Conservation (phyloP, 495 filamentous ascomycete species). For the Penicillium desertorum region DNA sequence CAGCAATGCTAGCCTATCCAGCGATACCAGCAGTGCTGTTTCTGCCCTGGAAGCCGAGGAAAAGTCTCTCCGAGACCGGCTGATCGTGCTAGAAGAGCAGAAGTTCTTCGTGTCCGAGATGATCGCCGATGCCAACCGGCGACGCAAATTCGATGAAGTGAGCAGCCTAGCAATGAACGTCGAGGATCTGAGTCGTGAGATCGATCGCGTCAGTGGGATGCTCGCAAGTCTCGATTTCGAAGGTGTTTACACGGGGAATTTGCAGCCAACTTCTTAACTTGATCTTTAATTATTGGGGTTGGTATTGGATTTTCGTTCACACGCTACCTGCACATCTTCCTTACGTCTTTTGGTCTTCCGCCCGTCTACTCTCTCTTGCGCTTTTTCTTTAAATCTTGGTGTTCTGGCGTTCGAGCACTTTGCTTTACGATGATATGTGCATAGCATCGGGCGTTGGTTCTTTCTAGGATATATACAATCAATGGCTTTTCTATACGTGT, state of each 20-base stretch:
- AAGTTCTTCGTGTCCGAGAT: constrained; percentile 87
- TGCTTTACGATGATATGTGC: constrained; percentile 25
- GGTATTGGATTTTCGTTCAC: constrained; percentile 1
- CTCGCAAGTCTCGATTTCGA: constrained; percentile 52
- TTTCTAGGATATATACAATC: constrained; percentile 13
- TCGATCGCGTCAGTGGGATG: constrained; percentile 62
- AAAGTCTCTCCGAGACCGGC: constrained; percentile 74
- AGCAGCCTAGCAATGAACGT: constrained; percentile 74
- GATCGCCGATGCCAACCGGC: constrained; percentile 76
- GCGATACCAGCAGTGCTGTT: constrained; percentile 62
- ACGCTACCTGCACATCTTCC: neutral
- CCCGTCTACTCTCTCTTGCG: neutral
- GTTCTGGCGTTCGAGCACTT: constrained; percentile 20
- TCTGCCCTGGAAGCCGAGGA: constrained; percentile 81
- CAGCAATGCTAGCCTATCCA: constrained; percentile 54
- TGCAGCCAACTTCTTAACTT: constrained; percentile 22
- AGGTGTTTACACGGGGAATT: constrained; percentile 45
- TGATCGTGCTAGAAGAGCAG: constrained; percentile 94
- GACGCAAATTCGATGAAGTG: constrained; percentile 88
- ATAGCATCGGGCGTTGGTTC: constrained; percentile 33
- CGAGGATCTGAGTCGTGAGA: constrained; percentile 81
- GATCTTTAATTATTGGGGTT: neutral
- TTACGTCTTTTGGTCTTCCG: constrained; percentile 2
- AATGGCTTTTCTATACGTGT: constrained; percentile 6
- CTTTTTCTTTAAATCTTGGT: constrained; percentile 1